Percentiles rank a stretch among this genome's conserved stretches.
These are phyloP conservation scores for Chaetomium tenue DNA, from an alignment of 495 filamentous ascomycete genomes.

Conservation along the genomic window DNA sequence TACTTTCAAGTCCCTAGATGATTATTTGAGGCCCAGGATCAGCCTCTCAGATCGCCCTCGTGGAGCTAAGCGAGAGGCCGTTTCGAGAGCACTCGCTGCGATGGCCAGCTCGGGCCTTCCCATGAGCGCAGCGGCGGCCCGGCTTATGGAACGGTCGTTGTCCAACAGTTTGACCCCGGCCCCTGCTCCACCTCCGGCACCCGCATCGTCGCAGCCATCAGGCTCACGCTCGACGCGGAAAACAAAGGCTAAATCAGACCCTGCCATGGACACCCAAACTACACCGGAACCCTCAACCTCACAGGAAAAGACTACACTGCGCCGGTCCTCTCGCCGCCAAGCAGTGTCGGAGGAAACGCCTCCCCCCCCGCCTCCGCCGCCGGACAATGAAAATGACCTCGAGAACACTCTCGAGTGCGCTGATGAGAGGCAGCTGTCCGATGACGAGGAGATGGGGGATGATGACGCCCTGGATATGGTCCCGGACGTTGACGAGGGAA, in stretches of 20 bases:
- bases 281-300: constrained; percentile 40
- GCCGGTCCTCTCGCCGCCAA: constrained; percentile 57
- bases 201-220: constrained; percentile 39
- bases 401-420: constrained; percentile 82
- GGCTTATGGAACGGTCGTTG: constrained; percentile 45
- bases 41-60: constrained; percentile 78
- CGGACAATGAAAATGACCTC: constrained; percentile 56
- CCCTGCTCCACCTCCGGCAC: constrained; percentile 33
- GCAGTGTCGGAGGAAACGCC: constrained; percentile 46
- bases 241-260: constrained; percentile 49
- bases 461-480: constrained; percentile 77
- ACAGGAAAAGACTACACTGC: constrained; percentile 52
- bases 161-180: constrained; percentile 29
- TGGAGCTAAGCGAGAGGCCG: constrained; percentile 58
- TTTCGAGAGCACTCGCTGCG: constrained; percentile 66
- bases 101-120: constrained; percentile 71
- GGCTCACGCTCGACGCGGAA: constrained; percentile 45
- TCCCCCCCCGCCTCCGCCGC: constrained; percentile 51
- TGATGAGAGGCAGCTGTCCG: constrained; percentile 80
- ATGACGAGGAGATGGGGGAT: constrained; percentile 71
- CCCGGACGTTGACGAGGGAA: constrained; percentile 84
- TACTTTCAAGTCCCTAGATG: constrained; percentile 94
- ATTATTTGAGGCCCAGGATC: constrained; percentile 91
- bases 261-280: constrained; percentile 35
- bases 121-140: constrained; percentile 42